A percentile compares a stretch with the other conserved stretches of the same genome.
phyloP scores from a whole-genome alignment of 2,329 filamentous ascomycete species.

The Pezicula rhizophila region DNA sequence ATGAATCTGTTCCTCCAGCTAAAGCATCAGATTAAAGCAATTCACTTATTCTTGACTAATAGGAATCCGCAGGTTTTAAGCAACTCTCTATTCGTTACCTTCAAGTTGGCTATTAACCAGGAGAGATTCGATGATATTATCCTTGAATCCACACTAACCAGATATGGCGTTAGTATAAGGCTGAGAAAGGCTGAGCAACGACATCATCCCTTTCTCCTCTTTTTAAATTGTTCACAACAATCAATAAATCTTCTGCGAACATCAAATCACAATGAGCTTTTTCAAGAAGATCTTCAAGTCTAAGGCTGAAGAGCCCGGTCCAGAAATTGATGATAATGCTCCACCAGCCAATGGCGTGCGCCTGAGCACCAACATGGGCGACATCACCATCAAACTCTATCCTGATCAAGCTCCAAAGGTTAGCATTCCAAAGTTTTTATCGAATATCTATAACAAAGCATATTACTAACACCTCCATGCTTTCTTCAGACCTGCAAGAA shows the following conservation, averaged over 20 bases:
- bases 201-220: background rate
- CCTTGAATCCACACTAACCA: too few relatives aligned
- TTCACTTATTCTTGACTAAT: too few relatives aligned
- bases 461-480: background rate
- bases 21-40: too few relatives aligned
- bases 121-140: too few relatives aligned
- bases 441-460: background rate
- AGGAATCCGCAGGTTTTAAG: too few relatives aligned
- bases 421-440: background rate
- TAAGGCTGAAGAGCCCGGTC: background rate
- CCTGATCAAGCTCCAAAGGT: constrained; percentile 3
- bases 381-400: constrained; percentile 2
- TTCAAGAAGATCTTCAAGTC: constrained; percentile 5
- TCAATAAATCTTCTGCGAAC: background rate
- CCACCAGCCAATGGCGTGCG: background rate
- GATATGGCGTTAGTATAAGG: too few relatives aligned
- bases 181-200: too few relatives aligned
- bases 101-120: too few relatives aligned
- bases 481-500: constrained; percentile 80
- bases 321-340: background rate
- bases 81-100: too few relatives aligned
- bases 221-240: background rate
- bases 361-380: constrained; percentile 1
- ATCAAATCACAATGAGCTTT: background rate
- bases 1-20: too few relatives aligned